Evolutionary conservation across 176 grass and related monocot species (phyloP).

Genomic region (Eremochloa ophiuroides): DNA sequence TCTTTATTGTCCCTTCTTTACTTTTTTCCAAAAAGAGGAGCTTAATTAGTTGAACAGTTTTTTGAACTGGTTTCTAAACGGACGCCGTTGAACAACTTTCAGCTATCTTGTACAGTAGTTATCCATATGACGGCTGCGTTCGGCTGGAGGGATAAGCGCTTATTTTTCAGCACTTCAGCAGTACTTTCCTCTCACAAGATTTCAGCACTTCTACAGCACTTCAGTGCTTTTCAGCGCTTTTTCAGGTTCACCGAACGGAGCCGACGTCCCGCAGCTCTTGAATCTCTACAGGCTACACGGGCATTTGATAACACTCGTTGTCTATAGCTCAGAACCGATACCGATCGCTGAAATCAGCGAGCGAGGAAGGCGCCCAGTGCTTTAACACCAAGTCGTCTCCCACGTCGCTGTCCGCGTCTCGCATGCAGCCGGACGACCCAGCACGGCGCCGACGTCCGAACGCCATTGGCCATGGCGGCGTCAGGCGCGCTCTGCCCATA

Average conservation of each 20-base stretch:
- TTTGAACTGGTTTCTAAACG: background rate
- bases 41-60: no score
- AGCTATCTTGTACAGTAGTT: background rate
- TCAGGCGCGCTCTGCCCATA: background rate
- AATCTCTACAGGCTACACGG: background rate
- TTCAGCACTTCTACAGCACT: no score
- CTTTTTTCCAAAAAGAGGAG: no score
- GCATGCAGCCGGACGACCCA: slow-evolving; percentile 1
- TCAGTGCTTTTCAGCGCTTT: no score
- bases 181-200: no score
- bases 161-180: no score
- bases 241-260: no score
- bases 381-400: background rate
- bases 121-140: background rate
- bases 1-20: no score
- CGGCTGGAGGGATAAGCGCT: no score
- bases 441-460: slow-evolving; percentile 5
- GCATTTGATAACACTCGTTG: background rate
- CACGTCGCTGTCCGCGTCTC: slow-evolving; percentile 7
- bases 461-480: slow-evolving; percentile 6
- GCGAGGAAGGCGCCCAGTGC: background rate
- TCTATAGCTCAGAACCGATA: background rate
- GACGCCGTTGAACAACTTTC: background rate
- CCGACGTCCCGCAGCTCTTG: background rate
- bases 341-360: background rate